Evolutionary conservation across 2,329 filamentous ascomycete genomes (phyloP), one percentile per base, ranked within the genome.

Genomic region (Claviceps fusiformis): DNA sequence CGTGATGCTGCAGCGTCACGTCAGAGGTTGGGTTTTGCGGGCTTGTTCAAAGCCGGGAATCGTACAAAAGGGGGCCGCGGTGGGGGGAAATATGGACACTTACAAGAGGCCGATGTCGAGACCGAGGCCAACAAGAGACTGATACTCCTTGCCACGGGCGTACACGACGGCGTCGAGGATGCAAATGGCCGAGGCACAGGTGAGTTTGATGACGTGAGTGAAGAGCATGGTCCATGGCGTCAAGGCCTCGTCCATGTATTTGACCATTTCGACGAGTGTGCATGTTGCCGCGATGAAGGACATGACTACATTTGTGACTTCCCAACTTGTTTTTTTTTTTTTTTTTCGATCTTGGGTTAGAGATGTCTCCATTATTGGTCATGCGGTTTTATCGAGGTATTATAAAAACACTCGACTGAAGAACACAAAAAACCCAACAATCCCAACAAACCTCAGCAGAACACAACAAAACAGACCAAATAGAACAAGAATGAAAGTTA

Each of bases 31-130:
- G 5, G 13, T 48, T 33, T 33, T 10, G 9, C n/a, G 6, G 27
- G 2, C 29, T 48, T 33, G 27, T 15, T 29, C 6, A 9, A 29
- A 27, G 45, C 19, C 13, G 29, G 24, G 10, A 37, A 33, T 37
- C 35, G 7, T 37, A 37, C 10, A 37, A 8, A 10, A 17, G 45
- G 7, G 6, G n/a, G n/a, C n/a, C n/a, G n/a, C n/a, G n/a, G n/a
- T n/a, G n/a, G n/a, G n/a, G n/a, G n/a, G 53, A 46, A 53, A 49
- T 2, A 37, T 2, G 11, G 35, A 37, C 7, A 64, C 75, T 64
- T 68, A 79, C 76, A 81, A 70, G 39, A 81, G 66, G 2, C 64
- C 65, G 31, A 64, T 68, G 61, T 79, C 78, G 31, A 81, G 65
- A 1, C 64, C 73, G 19, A 82, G 67, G 35, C 0, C 75, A 7